Percentiles rank a stretch among this genome's conserved stretches.
These are phyloP conservation scores for Oxyria digyna DNA, from an alignment of 148 eudicot species.

Conservation along the genomic window DNA sequence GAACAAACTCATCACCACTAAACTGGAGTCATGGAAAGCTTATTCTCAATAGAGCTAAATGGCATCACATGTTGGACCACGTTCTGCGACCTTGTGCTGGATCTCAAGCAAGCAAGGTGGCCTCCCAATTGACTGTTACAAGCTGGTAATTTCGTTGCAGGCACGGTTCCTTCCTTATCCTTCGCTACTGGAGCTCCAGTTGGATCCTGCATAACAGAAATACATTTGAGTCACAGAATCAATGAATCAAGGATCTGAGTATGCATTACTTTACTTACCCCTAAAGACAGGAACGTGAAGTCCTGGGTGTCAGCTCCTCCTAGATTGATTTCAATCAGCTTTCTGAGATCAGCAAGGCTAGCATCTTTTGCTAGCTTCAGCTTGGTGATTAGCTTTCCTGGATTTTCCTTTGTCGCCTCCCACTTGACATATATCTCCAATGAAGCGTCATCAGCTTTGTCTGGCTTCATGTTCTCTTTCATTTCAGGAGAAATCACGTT, in stretches of 20 bases:
- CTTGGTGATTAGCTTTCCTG: constrained; percentile 50
- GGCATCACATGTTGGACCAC: constrained; percentile 27
- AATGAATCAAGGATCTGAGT: neutral
- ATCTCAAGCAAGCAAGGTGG: constrained; percentile 62
- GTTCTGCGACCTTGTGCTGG: constrained; percentile 25
- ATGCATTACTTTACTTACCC: constrained; percentile 27
- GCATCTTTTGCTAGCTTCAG: constrained; percentile 62
- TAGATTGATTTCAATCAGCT: constrained; percentile 64
- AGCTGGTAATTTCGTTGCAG: constrained; percentile 53
- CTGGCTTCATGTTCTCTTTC: constrained; percentile 57
- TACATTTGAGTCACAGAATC: neutral
- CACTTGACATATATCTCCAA: constrained; percentile 73
- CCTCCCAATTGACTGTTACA: constrained; percentile 52
- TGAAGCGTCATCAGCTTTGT: constrained; percentile 12
- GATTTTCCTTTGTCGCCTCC: constrained; percentile 74
- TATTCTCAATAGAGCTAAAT: constrained; percentile 47
- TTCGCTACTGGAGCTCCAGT: constrained; percentile 60
- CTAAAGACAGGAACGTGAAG: constrained; percentile 57
- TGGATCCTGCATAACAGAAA: constrained; percentile 38
- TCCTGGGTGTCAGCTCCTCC: constrained; percentile 61
- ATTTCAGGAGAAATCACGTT: constrained; percentile 3
- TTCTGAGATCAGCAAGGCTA: constrained; percentile 71
- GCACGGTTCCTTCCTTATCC: constrained; percentile 42
- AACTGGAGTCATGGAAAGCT: constrained; percentile 36
- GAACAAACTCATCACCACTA: neutral